Percentiles rank a stretch among this genome's conserved stretches.
phyloP scores from a whole-genome alignment of 306 rosid species.

The Nissolia schottii region DNA sequence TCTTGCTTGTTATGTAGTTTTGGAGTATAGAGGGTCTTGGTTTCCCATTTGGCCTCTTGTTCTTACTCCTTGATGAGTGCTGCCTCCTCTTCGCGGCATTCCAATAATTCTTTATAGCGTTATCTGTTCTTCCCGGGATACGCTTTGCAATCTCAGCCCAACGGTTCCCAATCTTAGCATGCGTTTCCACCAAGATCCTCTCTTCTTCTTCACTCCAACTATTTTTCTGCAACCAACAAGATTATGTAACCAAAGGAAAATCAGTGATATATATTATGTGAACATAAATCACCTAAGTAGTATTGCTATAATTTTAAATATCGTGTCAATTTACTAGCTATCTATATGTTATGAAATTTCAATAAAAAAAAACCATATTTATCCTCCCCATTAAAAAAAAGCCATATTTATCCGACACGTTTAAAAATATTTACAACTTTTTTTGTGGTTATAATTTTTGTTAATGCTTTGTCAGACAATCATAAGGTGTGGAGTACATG shows the following conservation, averaged over 20 bases:
- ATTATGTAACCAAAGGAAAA: neutral
- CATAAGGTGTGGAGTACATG: too few relatives aligned
- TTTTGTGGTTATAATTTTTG: too few relatives aligned
- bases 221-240: conserved; percentile 54
- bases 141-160: conserved; percentile 83
- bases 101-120: conserved; percentile 88
- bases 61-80: conserved; percentile 64
- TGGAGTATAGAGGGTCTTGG: conserved; percentile 61
- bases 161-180: conserved; percentile 56
- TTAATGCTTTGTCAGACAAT: too few relatives aligned
- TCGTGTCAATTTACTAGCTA: too few relatives aligned
- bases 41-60: conserved; percentile 41
- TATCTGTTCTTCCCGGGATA: conserved; percentile 81
- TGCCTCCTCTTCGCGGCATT: conserved; percentile 85
- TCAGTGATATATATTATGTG: neutral
- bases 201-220: conserved; percentile 77
- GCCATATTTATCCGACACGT: too few relatives aligned
- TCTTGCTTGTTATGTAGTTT: conserved; percentile 55
- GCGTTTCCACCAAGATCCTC: conserved; percentile 51
- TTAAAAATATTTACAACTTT: too few relatives aligned
- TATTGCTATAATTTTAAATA: too few relatives aligned
- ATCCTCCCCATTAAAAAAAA: too few relatives aligned
- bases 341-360: too few relatives aligned
- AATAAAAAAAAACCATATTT: too few relatives aligned
- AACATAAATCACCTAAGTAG: too few relatives aligned